These are phyloP conservation scores for Geosmithia morbida DNA, from an alignment of 2,329 filamentous ascomycete genomes.

Conservation along the genomic window DNA sequence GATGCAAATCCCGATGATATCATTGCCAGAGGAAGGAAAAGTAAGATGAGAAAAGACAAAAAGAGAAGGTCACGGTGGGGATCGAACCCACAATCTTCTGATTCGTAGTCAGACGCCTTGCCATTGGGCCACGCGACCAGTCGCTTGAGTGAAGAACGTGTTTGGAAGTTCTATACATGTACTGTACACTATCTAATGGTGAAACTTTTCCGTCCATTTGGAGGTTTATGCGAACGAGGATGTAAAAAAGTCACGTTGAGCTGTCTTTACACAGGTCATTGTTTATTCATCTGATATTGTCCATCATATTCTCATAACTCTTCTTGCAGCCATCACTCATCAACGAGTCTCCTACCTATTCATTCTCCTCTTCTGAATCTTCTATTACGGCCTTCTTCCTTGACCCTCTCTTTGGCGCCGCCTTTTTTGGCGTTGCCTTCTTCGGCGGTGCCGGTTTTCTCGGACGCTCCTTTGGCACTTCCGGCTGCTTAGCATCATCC, in stretches of 20 bases:
- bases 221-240: too few species aligned
- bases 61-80: conserved; percentile 1
- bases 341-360: conserved; percentile 3
- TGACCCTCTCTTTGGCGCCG: neutral
- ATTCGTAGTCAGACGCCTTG: conserved; percentile 4
- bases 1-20: neutral
- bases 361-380: conserved; percentile 14
- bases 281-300: too few species aligned
- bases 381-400: conserved; percentile 5
- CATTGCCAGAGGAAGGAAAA: too few species aligned
- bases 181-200: too few species aligned
- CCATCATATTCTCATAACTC: neutral
- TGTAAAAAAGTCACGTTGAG: too few species aligned
- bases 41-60: neutral
- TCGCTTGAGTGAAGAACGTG: neutral
- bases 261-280: too few species aligned
- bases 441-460: conserved; percentile 5
- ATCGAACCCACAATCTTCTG: conserved; percentile 4
- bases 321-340: conserved; percentile 21
- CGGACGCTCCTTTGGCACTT: conserved; percentile 1
- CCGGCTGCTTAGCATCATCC: conserved; percentile 2
- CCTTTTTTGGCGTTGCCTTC: neutral
- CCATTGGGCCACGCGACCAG: conserved; percentile 2
- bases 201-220: too few species aligned
- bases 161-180: too few species aligned